Conservation (phyloP, 176 grass and related monocot genomes). For the Oryza officinalis region DNA sequence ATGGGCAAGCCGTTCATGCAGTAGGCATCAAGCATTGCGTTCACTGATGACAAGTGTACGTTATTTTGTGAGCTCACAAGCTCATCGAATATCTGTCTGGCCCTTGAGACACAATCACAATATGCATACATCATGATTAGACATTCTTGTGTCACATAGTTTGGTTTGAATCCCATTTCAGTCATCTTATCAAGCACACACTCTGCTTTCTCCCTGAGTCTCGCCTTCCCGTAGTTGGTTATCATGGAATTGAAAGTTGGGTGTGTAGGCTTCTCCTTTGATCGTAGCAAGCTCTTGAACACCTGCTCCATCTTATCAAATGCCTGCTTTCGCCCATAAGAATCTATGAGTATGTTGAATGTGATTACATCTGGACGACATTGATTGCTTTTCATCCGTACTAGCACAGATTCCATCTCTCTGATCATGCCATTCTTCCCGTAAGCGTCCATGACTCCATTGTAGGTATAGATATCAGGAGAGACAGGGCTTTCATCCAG, state of each 20-base stretch:
- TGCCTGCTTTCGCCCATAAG: conserved; percentile 74
- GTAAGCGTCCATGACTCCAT: conserved; percentile 83
- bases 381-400: conserved; percentile 78
- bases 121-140: conserved; percentile 74
- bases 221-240: conserved; percentile 93
- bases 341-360: conserved; percentile 93
- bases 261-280: conserved; percentile 80
- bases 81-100: conserved; percentile 73
- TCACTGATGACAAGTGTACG: conserved; percentile 61
- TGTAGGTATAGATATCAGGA: conserved; percentile 78
- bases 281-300: conserved; percentile 81
- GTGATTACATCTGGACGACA: conserved; percentile 91
- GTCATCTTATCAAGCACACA: conserved; percentile 68
- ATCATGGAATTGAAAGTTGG: conserved; percentile 98
- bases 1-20: conserved; percentile 73
- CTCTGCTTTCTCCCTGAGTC: conserved; percentile 78
- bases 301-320: conserved; percentile 99
- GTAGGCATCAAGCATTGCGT: conserved; percentile 90
- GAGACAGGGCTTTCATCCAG: conserved; percentile 70
- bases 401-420: conserved; percentile 86
- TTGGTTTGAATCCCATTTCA: conserved; percentile 82
- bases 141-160: conserved; percentile 82
- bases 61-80: conserved; percentile 58
- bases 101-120: conserved; percentile 68
- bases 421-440: conserved; percentile 91